phyloP scores from a whole-genome alignment of 2,329 filamentous ascomycete genomes.

The Penicillium palitans region DNA sequence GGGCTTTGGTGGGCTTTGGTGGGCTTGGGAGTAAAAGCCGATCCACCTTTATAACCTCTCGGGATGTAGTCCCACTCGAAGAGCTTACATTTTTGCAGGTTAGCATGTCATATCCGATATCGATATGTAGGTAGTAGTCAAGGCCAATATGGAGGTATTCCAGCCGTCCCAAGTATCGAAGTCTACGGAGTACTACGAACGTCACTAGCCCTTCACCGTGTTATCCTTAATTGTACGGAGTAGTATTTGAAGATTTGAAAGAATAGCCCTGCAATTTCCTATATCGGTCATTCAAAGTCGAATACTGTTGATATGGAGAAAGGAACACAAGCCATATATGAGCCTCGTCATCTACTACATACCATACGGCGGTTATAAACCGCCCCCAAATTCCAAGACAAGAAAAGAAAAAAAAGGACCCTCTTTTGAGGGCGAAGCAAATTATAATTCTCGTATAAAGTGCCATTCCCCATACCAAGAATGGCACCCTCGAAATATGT shows the following conservation, averaged over 20 bases:
- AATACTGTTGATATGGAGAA: not conserved
- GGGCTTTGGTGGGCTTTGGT: not conserved
- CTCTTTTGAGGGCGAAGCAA: not conserved
- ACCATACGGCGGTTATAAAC: not conserved
- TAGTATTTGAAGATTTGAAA: not conserved
- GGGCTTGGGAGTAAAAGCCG: not conserved
- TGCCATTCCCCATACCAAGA: not conserved
- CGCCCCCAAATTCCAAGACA: not conserved
- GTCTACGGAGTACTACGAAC: too few species aligned
- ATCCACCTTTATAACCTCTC: too few species aligned
- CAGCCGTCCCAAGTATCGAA: too few species aligned
- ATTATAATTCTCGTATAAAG: not conserved
- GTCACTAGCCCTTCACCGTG: too few species aligned
- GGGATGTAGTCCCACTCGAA: too few species aligned
- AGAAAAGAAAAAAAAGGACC: not conserved
- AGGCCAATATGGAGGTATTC: too few species aligned
- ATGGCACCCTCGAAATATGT: not conserved
- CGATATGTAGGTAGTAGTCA: too few species aligned
- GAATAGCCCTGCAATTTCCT: not conserved
- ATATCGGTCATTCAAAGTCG: not conserved
- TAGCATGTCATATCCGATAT: too few species aligned
- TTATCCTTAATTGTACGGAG: too few species aligned
- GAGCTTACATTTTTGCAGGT: too few species aligned
- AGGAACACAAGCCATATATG: not conserved
- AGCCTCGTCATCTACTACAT: not conserved